Base-by-base conservation (phyloP, 768 basidiomycete genomes). In the Candolleomyces efflorescens region DNA sequence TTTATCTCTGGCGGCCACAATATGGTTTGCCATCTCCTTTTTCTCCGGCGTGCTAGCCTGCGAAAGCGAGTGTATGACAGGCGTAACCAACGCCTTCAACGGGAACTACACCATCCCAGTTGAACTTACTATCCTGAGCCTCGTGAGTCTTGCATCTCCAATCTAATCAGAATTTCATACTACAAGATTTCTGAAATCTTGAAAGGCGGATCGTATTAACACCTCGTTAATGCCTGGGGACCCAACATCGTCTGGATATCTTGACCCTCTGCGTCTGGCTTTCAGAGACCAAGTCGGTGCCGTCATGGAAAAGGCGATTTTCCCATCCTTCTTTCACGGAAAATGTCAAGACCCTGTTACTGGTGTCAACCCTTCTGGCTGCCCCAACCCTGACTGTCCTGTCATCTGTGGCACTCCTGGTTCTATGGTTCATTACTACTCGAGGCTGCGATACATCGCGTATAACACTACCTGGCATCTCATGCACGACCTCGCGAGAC, bases 321-420 rank as follows among this genome's bases (percentile, higher is more conserved):
- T 91, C 61, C 82, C 83, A 5, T 65, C 70, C n/a, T 82, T 73
- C 70, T 92, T 92, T 68, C 89, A 91, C 61, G 90, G 89, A 56
- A 91, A 88, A 70, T 90, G 89, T 64, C 79, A 80, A 65, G 62
- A 74, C 22, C 63, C 64, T 26, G 43, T 26, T 6, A 73, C 80
- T 45, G 82, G 82, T 43, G 70, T 76, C 56, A 80, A 87, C 41
- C 89, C 89, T 15, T 53, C 71, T 1, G 89, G 90, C 22, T 91
- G 90, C 63, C 89, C 89, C 9, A 88, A 90, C 62, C 87, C 89
- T 37, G 83, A 90, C 64, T 92, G 89, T 66, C 82, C 87, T 20
- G 80, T 89, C 55, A 81, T 90, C 32, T 91, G 89, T 61, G 89
- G 90, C 64, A 91, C 89, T 5, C 87, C 90, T n/a, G 89, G 89